Percentiles rank a stretch among this genome's conserved stretches.
Evolutionary conservation across 179 eudicot species (phyloP).

Genomic region (Vitellaria paradoxa): DNA sequence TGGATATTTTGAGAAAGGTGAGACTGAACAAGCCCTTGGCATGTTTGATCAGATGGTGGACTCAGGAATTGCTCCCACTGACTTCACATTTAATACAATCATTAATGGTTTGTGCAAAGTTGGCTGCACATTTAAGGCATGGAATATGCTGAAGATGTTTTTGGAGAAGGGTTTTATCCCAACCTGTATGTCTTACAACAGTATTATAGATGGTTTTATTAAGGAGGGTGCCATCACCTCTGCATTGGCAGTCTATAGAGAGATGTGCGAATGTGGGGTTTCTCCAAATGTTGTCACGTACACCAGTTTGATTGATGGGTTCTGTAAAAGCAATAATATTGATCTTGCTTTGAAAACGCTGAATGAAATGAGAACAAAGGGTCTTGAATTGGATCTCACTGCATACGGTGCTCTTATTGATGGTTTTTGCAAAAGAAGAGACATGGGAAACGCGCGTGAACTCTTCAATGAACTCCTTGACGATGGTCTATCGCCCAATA

Average conservation of each 20-base stretch:
- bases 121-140: slow-evolving; percentile 48
- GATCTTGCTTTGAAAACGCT: slow-evolving; percentile 56
- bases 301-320: slow-evolving; percentile 65
- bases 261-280: slow-evolving; percentile 53
- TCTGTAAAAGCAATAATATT: slow-evolving; percentile 45
- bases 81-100: slow-evolving; percentile 46
- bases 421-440: slow-evolving; percentile 63
- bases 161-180: slow-evolving; percentile 44
- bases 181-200: slow-evolving; percentile 46
- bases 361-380: slow-evolving; percentile 46
- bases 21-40: slow-evolving; percentile 42
- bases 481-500: slow-evolving; percentile 54
- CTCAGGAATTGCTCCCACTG: slow-evolving; percentile 39
- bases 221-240: slow-evolving; percentile 48
- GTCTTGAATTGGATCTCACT: slow-evolving; percentile 52
- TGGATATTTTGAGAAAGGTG: slow-evolving; percentile 51
- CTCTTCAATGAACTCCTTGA: slow-evolving; percentile 52
- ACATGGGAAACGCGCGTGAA: slow-evolving; percentile 53
- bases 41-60: slow-evolving; percentile 42
- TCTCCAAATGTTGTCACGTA: slow-evolving; percentile 52
- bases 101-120: slow-evolving; percentile 59
- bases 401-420: slow-evolving; percentile 59
- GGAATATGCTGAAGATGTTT: slow-evolving; percentile 37
- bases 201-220: slow-evolving; percentile 59
- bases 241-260: slow-evolving; percentile 52